A percentile compares a stretch with the other conserved stretches of the same genome.
Conservation (phyloP, 2,329 filamentous ascomycete genomes). For the Verticillium longisporum region DNA sequence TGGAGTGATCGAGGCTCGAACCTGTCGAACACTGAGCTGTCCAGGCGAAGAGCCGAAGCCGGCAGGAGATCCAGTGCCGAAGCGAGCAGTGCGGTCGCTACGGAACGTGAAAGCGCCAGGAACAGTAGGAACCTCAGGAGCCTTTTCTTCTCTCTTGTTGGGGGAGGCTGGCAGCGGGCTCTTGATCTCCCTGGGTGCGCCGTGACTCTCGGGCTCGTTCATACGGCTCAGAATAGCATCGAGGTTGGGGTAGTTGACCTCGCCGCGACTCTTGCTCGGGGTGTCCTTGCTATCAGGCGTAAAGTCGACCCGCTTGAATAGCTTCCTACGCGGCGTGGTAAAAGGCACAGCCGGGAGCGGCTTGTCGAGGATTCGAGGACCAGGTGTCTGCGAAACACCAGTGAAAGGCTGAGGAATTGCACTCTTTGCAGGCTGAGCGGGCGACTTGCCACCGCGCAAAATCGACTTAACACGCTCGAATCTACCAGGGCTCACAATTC, state of each 20-base stretch:
- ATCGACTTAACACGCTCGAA: constrained; percentile 55
- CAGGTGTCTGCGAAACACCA: constrained; percentile 39
- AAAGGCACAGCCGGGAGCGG: constrained; percentile 44
- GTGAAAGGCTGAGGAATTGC: constrained; percentile 38
- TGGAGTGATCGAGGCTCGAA: constrained; percentile 44
- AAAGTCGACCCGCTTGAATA: constrained; percentile 71
- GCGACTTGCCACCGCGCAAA: constrained; percentile 34
- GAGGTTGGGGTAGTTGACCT: constrained; percentile 25
- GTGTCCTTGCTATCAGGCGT: constrained; percentile 59
- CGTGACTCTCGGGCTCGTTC: neutral
- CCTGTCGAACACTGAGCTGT: constrained; percentile 51
- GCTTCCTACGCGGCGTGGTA: constrained; percentile 62
- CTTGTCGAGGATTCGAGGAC: constrained; percentile 38
- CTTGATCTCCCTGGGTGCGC: neutral
- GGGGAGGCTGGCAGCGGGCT: constrained; percentile 8
- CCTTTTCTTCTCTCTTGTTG: constrained; percentile 12
- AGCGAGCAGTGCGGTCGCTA: constrained; percentile 57
- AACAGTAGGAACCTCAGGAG: constrained; percentile 28
- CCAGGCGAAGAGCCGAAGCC: constrained; percentile 21
- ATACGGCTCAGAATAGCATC: constrained; percentile 17
- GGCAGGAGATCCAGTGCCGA: constrained; percentile 44
- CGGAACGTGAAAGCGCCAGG: constrained; percentile 60
- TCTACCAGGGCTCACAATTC: constrained; percentile 39
- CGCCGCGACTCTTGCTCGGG: constrained; percentile 21
- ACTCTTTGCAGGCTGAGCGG: constrained; percentile 32